These are phyloP conservation scores for Penicillium freii DNA, from an alignment of 2,329 filamentous ascomycete species.

Conservation along the genomic window DNA sequence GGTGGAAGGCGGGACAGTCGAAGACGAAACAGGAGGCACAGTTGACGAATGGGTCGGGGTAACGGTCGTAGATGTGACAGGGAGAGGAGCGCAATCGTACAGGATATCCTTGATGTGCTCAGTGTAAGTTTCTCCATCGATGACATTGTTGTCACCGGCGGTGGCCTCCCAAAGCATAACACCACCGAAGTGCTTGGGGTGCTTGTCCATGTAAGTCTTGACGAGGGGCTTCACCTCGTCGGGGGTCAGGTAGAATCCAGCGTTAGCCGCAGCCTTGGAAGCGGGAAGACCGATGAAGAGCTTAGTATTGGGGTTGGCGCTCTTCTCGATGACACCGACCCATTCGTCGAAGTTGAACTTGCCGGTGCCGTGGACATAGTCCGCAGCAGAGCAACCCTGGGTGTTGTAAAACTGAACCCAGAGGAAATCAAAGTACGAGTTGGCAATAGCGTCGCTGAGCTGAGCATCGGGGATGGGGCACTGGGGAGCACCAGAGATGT, in stretches of 20 bases:
- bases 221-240: constrained; percentile 48
- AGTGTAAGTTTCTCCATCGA: constrained; percentile 47
- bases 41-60: constrained; percentile 12
- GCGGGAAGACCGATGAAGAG: constrained; percentile 55
- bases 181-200: constrained; percentile 53
- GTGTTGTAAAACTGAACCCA: constrained; percentile 60
- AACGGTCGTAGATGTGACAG: constrained; percentile 14
- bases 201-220: constrained; percentile 40
- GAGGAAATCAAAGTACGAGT: constrained; percentile 52
- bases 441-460: constrained; percentile 46
- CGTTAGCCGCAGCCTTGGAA: constrained; percentile 27
- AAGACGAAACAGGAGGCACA: background rate
- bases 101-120: constrained; percentile 51
- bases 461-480: constrained; percentile 51
- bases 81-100: constrained; percentile 22
- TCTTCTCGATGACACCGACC: constrained; percentile 39
- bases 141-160: constrained; percentile 46
- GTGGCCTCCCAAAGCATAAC: constrained; percentile 61
- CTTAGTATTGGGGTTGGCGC: constrained; percentile 48
- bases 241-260: constrained; percentile 49
- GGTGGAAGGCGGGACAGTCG: background rate
- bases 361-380: constrained; percentile 38
- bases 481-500: constrained; percentile 55
- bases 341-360: constrained; percentile 51
- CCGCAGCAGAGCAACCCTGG: constrained; percentile 49